phyloP scores from a whole-genome alignment of 352 stramenopile genomes.

The Plasmopara viticola region DNA sequence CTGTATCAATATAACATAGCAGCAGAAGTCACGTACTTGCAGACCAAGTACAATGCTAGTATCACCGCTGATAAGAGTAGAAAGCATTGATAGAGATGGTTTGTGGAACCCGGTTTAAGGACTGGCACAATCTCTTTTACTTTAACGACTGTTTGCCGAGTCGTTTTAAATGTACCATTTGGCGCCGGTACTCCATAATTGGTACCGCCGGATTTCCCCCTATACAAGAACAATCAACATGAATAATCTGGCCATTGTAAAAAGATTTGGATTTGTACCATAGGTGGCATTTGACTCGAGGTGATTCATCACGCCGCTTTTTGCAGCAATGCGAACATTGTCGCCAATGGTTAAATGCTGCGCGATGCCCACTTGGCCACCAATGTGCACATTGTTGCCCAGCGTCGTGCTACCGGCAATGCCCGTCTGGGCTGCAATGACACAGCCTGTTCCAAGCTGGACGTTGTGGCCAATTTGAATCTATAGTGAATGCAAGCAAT shows the following conservation, averaged over 20 bases:
- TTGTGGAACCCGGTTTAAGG: background rate
- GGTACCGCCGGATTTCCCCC: slow-evolving; percentile 66
- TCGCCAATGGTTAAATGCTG: slow-evolving; percentile 75
- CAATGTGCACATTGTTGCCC: slow-evolving; percentile 67
- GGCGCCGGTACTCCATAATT: slow-evolving; percentile 74
- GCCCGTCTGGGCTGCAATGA: slow-evolving; percentile 73
- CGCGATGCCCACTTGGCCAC: slow-evolving; percentile 77
- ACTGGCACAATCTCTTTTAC: background rate
- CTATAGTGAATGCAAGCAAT: slow-evolving; percentile 16
- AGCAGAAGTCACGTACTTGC: slow-evolving; percentile 59
- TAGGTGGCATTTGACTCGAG: slow-evolving; percentile 49
- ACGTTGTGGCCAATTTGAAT: slow-evolving; percentile 87
- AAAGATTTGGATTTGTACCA: slow-evolving; percentile 17
- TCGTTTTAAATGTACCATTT: slow-evolving; percentile 49
- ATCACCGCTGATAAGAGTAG: slow-evolving; percentile 21
- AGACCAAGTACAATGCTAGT: slow-evolving; percentile 66
- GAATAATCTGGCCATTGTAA: background rate
- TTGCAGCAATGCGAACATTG: slow-evolving; percentile 81
- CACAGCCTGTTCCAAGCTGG: slow-evolving; percentile 58
- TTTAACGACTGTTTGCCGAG: slow-evolving; percentile 8
- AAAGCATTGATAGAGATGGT: slow-evolving; percentile 5
- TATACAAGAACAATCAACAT: slow-evolving; percentile 13
- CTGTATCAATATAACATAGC: slow-evolving; percentile 63
- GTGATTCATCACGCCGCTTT: slow-evolving; percentile 80
- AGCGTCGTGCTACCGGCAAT: slow-evolving; percentile 81